These are phyloP conservation scores for Penicillium parvum DNA, from an alignment of 495 filamentous ascomycete species.

Conservation along the genomic window DNA sequence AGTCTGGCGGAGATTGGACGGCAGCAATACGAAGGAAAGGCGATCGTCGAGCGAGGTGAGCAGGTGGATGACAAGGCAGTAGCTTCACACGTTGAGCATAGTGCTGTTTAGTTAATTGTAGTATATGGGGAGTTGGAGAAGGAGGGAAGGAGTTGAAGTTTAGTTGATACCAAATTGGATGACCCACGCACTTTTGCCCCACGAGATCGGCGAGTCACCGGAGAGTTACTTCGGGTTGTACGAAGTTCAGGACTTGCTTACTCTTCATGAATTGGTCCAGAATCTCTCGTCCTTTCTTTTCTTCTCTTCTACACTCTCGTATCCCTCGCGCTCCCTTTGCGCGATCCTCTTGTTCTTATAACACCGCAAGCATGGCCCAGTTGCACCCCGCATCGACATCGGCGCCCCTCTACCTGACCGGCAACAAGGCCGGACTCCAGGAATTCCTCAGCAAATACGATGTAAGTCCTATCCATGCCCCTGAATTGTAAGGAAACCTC, in stretches of 20 bases:
- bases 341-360: not conserved
- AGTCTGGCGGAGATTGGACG: constrained; percentile 20
- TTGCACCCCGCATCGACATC: constrained; percentile 24
- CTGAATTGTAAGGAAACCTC: not conserved
- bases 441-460: constrained; percentile 89
- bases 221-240: constrained; percentile 16
- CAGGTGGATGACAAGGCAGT: constrained; percentile 7
- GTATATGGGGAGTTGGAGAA: too few relatives aligned
- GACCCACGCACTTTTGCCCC: constrained; percentile 4
- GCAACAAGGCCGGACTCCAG: constrained; percentile 66
- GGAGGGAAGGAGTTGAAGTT: too few relatives aligned
- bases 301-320: not conserved
- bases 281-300: not conserved
- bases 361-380: constrained; percentile 13
- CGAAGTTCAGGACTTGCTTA: constrained; percentile 1
- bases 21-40: constrained; percentile 6
- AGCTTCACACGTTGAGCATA: constrained; percentile 3
- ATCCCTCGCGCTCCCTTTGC: not conserved
- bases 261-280: not conserved
- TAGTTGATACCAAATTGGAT: too few relatives aligned
- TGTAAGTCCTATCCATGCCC: constrained; percentile 50
- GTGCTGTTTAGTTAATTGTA: too few relatives aligned
- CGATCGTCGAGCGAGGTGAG: not conserved
- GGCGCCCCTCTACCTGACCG: constrained; percentile 70
- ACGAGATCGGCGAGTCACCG: constrained; percentile 21